A percentile compares a stretch with the other conserved stretches of the same genome.
Evolutionary conservation across 2,329 filamentous ascomycete genomes (phyloP).

Genomic region (Pseudogymnoascus destructans): DNA sequence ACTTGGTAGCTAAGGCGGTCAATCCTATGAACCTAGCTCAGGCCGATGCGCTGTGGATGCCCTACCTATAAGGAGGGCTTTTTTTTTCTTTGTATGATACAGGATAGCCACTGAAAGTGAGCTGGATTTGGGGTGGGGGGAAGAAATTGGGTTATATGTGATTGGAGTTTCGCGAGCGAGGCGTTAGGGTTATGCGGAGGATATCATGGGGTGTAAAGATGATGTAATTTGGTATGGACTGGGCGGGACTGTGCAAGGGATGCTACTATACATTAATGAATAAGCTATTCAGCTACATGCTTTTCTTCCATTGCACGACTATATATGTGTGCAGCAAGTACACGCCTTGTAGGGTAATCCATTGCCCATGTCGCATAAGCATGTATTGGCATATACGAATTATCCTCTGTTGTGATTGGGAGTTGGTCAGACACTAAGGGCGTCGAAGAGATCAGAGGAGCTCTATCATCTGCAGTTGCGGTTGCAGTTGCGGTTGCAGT

Average conservation of each 20-base stretch:
- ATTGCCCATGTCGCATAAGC: not conserved
- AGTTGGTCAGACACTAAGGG: not conserved
- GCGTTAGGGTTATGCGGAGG: not conserved
- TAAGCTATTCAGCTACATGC: slow-evolving; percentile 1
- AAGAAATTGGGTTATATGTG: slow-evolving; percentile 1
- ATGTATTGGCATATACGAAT: not conserved
- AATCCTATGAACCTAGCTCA: slow-evolving; percentile 80
- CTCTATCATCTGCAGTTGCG: not conserved
- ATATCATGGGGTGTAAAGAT: not conserved
- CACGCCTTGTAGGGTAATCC: not conserved
- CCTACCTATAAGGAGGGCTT: slow-evolving; percentile 52
- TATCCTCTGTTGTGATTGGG: not conserved
- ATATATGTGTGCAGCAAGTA: not conserved
- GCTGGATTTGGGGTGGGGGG: not conserved
- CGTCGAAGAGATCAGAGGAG: not conserved
- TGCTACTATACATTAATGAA: slow-evolving; percentile 7
- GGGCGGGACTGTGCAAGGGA: not conserved
- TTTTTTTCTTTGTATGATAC: slow-evolving; percentile 2
- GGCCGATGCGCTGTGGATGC: slow-evolving; percentile 94
- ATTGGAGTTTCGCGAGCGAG: slow-evolving; percentile 6
- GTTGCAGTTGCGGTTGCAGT: not conserved
- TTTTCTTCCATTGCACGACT: not conserved
- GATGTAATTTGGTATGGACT: not conserved
- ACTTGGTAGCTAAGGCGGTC: slow-evolving; percentile 82
- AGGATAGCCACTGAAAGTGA: not conserved